phyloP scores from a whole-genome alignment of 1,284 basidiomycete species.

The Tylopilus sp. region DNA sequence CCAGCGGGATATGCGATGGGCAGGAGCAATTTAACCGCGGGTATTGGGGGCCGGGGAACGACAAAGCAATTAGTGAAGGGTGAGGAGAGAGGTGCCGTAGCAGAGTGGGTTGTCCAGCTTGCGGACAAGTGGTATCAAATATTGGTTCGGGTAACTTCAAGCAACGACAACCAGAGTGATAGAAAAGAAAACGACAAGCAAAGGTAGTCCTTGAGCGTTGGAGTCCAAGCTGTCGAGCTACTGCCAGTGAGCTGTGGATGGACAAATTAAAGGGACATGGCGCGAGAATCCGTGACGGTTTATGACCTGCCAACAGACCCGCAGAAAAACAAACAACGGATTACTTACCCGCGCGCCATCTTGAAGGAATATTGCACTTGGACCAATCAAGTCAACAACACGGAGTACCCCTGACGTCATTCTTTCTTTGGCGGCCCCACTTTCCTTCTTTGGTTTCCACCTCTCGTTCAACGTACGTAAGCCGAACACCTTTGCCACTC shows the following conservation, averaged over 20 bases:
- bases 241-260: not conserved
- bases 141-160: not conserved
- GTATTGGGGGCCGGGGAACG: not conserved
- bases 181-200: not conserved
- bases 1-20: not conserved
- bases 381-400: not conserved
- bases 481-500: too few species aligned
- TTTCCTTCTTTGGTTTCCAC: constrained; percentile 18
- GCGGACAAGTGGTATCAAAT: constrained; percentile 1
- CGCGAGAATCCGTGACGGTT: constrained; percentile 8
- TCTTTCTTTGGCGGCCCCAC: constrained; percentile 17
- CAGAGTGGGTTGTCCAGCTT: not conserved
- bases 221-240: not conserved
- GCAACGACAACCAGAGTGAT: not conserved
- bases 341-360: constrained; percentile 4
- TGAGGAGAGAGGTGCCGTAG: too few species aligned
- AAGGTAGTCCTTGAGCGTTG: not conserved
- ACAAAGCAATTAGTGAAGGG: constrained; percentile 1
- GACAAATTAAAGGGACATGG: constrained; percentile 13
- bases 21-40: not conserved
- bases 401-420: constrained; percentile 36
- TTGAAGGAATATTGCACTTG: not conserved
- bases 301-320: constrained; percentile 11
- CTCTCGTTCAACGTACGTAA: not conserved
- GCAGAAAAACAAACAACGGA: constrained; percentile 9